Percentiles rank a stretch among this genome's conserved stretches.
Conservation (phyloP, 148 eudicot genomes). For the Chenopodium formosanum region DNA sequence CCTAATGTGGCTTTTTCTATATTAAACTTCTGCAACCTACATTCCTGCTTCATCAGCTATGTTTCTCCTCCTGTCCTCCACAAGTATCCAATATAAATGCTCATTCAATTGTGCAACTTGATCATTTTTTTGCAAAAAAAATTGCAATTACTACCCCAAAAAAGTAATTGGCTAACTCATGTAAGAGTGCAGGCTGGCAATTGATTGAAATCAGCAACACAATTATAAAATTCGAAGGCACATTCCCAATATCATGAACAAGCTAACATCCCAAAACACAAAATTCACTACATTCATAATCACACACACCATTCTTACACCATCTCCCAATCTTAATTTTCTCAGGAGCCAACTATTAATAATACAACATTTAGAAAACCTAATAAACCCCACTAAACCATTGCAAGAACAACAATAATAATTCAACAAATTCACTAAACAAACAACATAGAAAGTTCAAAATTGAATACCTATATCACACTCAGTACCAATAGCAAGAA, state of each 20-base stretch:
- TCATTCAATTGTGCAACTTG: neutral
- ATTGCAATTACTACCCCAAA: too few species aligned
- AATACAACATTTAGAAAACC: neutral
- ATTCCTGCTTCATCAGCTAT: neutral
- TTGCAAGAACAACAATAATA: neutral
- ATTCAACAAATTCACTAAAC: neutral
- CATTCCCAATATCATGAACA: neutral
- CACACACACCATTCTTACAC: neutral
- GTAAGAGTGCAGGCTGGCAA: too few species aligned
- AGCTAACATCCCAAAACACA: neutral
- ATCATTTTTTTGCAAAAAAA: too few species aligned
- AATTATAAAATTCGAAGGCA: neutral
- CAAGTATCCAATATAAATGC: neutral
- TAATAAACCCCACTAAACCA: neutral
- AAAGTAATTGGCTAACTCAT: too few species aligned
- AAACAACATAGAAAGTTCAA: neutral
- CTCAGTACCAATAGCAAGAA: conserved; percentile 77
- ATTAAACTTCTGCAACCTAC: neutral
- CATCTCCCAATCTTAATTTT: neutral
- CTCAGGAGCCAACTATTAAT: neutral
- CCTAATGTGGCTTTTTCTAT: neutral
- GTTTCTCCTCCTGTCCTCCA: neutral
- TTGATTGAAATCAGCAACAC: too few species aligned
- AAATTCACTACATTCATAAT: neutral
- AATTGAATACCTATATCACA: conserved; percentile 64